Evolutionary conservation across 192 early-diverging fungal genomes (phyloP), one percentile per base, ranked within the genome.

Genomic region (Backusella westeae): DNA sequence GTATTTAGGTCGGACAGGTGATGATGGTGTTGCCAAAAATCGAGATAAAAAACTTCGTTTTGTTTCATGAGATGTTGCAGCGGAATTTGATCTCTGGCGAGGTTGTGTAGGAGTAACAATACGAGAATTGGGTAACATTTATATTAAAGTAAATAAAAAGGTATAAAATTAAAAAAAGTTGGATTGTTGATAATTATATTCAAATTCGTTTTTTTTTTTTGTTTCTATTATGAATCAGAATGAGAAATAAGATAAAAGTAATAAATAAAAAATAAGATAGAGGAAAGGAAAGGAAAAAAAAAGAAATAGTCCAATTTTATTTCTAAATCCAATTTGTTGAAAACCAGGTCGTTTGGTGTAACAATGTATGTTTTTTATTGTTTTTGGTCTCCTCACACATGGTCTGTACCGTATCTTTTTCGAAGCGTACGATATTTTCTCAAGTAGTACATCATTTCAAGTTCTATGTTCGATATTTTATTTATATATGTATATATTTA

Each of bases 401-500:
- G 56, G 56, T 63, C 56, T 63, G 56, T 63, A 63, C 56, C 56
- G 34, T 86, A 86, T 71, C 79, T 41, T 39, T 71, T 71, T 65
- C 79, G 42, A 34, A 84, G 26, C 12, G 81, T 73, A 21, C 84
- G 74, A 59, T 86, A 86, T 74, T 86, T 86, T 67, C 78, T 78
- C 14, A 86, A 71, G 52, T 82, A 86, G 71, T 85, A 85, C 69
- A 85, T 74, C 38, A 76, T 73, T 74, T 85, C 81, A 38, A 85
- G 35, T 78, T 85, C 84, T 85, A 29, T 65, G 12, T 17, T 17
- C n/a, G 17, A n/a, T 49, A 29, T 63, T 63, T 63, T 63, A 63
- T 63, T 63, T 63, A 29, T 63, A 63, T 63, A 63, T 4, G 76
- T 67, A 21, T 19, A 78, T 46, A 74, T 56, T 21, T 23, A 63